A percentile compares a stretch with the other conserved stretches of the same genome.
Conservation (phyloP, 1,139 yeast genomes). For the Geotrichum reessii region DNA sequence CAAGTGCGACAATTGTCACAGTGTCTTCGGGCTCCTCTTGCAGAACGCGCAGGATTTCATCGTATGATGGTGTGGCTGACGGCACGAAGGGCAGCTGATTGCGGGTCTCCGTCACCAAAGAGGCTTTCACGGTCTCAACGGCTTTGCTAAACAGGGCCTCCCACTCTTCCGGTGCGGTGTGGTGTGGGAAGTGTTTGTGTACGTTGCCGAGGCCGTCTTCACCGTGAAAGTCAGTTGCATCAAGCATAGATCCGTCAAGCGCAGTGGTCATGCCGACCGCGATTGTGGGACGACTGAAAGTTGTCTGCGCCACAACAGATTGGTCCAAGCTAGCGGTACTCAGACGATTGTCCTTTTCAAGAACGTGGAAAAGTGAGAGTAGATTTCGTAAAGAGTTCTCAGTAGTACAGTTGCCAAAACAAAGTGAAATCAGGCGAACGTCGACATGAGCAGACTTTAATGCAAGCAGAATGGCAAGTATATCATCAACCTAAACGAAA, state of each 20-base stretch:
- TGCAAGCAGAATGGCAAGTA: slow-evolving; percentile 38
- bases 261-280: slow-evolving; percentile 36
- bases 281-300: slow-evolving; percentile 31
- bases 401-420: slow-evolving; percentile 40
- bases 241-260: slow-evolving; percentile 32
- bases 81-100: slow-evolving; percentile 31
- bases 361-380: slow-evolving; percentile 36
- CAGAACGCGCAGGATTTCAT: slow-evolving; percentile 36
- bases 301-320: background rate
- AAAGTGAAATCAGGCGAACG: slow-evolving; percentile 37
- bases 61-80: slow-evolving; percentile 31
- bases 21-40: slow-evolving; percentile 34
- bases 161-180: slow-evolving; percentile 34
- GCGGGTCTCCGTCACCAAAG: background rate
- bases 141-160: slow-evolving; percentile 24
- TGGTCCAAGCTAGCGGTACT: slow-evolving; percentile 24
- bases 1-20: slow-evolving; percentile 39
- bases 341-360: slow-evolving; percentile 31
- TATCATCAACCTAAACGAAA: slow-evolving; percentile 35
- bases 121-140: background rate
- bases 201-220: slow-evolving; percentile 41
- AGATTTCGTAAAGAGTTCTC: slow-evolving; percentile 36
- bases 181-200: slow-evolving; percentile 35
- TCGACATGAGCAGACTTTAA: slow-evolving; percentile 33
- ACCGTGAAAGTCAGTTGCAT: slow-evolving; percentile 42